Conservation (phyloP, 768 basidiomycete species). For the Boletus reticulatus region DNA sequence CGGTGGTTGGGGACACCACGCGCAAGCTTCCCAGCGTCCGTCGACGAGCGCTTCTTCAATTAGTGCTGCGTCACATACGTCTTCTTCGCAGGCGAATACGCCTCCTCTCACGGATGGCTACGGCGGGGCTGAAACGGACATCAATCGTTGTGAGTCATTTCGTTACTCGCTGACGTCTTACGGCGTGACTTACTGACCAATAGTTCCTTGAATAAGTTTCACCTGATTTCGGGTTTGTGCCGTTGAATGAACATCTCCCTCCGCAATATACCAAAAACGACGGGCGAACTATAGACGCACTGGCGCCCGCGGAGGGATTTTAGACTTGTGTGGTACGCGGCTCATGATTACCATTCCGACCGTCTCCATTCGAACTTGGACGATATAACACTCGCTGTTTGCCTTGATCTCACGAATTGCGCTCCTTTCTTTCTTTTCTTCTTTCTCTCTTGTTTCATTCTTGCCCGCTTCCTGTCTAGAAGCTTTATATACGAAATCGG, state of each 20-base stretch:
- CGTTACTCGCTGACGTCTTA: conserved; percentile 25
- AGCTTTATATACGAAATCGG: conserved; percentile 34
- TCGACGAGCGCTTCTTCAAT: conserved; percentile 73
- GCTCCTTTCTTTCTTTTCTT: conserved; percentile 26
- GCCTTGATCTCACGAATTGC: conserved; percentile 33
- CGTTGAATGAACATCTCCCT: conserved; percentile 75
- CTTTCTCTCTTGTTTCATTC: conserved; percentile 15
- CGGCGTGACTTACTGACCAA: conserved; percentile 46
- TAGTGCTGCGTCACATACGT: conserved; percentile 72
- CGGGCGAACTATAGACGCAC: conserved; percentile 47
- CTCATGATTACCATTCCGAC: conserved; percentile 29
- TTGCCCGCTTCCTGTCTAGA: conserved; percentile 29
- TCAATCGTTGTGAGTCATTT: conserved; percentile 75
- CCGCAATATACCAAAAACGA: conserved; percentile 58
- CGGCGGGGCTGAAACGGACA: conserved; percentile 65
- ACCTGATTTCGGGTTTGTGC: conserved; percentile 82
- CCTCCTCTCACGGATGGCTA: conserved; percentile 67
- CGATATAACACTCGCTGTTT: conserved; percentile 27
- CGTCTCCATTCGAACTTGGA: conserved; percentile 32
- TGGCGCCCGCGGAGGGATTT: conserved; percentile 22
- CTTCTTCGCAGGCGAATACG: conserved; percentile 79
- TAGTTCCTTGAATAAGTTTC: conserved; percentile 55
- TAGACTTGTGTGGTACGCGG: conserved; percentile 30
- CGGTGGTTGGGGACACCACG: conserved; percentile 42
- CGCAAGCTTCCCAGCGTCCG: conserved; percentile 50